phyloP scores from a whole-genome alignment of 495 filamentous ascomycete species.

The Hypoxylon cercidicola region DNA sequence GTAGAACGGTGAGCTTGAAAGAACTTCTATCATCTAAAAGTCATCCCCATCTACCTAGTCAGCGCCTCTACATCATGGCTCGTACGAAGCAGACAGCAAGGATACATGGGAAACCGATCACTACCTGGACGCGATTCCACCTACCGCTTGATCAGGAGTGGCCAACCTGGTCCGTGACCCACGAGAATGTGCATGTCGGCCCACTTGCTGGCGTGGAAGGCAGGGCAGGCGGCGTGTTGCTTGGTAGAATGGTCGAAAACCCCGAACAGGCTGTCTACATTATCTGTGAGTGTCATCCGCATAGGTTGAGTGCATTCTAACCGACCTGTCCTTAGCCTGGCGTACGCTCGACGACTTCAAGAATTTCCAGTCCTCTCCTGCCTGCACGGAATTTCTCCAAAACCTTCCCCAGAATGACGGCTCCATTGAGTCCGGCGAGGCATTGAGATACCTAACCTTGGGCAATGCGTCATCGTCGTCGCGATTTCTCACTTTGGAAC shows the following conservation, averaged over 20 bases:
- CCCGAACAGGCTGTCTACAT: slow-evolving; percentile 45
- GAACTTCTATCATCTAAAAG: too few relatives aligned
- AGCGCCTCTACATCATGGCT: slow-evolving; percentile 36
- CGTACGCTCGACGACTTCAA: slow-evolving; percentile 17
- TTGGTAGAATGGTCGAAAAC: slow-evolving; percentile 43
- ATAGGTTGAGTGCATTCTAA: neutral
- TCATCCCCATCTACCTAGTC: too few relatives aligned
- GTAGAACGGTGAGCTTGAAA: too few relatives aligned
- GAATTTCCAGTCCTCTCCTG: slow-evolving; percentile 38
- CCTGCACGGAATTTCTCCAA: slow-evolving; percentile 38
- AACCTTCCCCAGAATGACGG: slow-evolving; percentile 30
- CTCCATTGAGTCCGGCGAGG: slow-evolving; percentile 17
- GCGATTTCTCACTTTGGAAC: slow-evolving; percentile 24
- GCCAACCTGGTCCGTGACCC: slow-evolving; percentile 34
- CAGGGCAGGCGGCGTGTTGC: slow-evolving; percentile 17
- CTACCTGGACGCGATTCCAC: slow-evolving; percentile 42
- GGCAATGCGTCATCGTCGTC: slow-evolving; percentile 23
- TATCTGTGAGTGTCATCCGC: slow-evolving; percentile 30
- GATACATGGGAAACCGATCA: slow-evolving; percentile 4
- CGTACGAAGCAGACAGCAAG: slow-evolving; percentile 23
- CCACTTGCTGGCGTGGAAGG: slow-evolving; percentile 31
- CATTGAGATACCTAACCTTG: slow-evolving; percentile 8
- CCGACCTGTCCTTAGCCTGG: slow-evolving; percentile 31
- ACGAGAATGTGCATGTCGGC: slow-evolving; percentile 30
- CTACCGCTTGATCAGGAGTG: slow-evolving; percentile 37